Evolutionary conservation across 2,329 filamentous ascomycete genomes (phyloP).

Genomic region (Aspergillus sp.): DNA sequence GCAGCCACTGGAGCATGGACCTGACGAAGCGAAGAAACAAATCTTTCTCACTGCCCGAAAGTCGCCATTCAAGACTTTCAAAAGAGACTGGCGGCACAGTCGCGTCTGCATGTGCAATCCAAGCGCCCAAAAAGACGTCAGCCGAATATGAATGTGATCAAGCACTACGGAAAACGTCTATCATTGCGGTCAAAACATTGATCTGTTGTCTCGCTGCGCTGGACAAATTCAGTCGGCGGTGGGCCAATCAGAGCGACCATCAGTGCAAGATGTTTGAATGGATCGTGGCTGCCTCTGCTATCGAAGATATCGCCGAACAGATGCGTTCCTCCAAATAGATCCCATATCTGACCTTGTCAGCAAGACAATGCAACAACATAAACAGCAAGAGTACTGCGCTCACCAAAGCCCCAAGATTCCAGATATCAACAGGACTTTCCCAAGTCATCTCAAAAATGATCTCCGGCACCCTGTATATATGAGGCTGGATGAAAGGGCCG

Average conservation of each 20-base stretch:
- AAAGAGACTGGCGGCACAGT: slow-evolving; percentile 19
- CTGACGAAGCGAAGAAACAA: slow-evolving; percentile 34
- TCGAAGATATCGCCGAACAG: slow-evolving; percentile 39
- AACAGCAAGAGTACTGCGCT: slow-evolving; percentile 24
- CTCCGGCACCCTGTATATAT: slow-evolving; percentile 34
- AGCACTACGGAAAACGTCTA: slow-evolving; percentile 11
- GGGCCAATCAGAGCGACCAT: slow-evolving; percentile 27
- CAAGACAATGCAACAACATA: slow-evolving; percentile 9
- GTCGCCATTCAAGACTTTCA: slow-evolving; percentile 17
- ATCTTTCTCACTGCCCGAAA: slow-evolving; percentile 28
- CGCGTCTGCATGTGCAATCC: slow-evolving; percentile 21
- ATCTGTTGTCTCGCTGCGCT: slow-evolving; percentile 25
- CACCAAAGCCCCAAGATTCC: slow-evolving; percentile 50
- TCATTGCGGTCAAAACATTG: slow-evolving; percentile 26
- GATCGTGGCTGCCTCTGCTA: slow-evolving; percentile 18
- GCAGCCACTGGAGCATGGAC: slow-evolving; percentile 39
- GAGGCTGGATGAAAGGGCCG: slow-evolving; percentile 44
- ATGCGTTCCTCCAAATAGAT: slow-evolving; percentile 46
- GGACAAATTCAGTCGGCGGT: slow-evolving; percentile 23
- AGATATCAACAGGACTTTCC: slow-evolving; percentile 49
- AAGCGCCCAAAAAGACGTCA: slow-evolving; percentile 17
- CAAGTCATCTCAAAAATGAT: slow-evolving; percentile 47
- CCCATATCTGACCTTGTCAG: slow-evolving; percentile 42
- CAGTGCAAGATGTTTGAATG: slow-evolving; percentile 24
- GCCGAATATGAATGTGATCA: background rate